Evolutionary conservation across 164 flowering plant genomes (phyloP), one percentile per base, ranked within the genome.

Genomic region (Nelumbo lutea): DNA sequence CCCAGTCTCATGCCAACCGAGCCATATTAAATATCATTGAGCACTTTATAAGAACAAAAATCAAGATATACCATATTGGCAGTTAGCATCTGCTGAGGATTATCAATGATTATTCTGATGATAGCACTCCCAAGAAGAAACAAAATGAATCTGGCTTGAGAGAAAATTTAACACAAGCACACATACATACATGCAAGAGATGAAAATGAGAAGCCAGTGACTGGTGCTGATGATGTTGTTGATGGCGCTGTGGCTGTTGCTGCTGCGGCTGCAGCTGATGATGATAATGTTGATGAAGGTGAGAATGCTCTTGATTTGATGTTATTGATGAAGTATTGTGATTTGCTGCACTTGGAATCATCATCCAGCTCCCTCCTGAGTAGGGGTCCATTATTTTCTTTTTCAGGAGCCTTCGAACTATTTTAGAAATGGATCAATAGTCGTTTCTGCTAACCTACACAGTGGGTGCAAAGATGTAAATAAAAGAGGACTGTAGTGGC

Each of bases 161-260:
- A 27, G 27, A 27, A 27, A 27, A 27, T 6, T 42, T 7, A 40
- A 69, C 0, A 55, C 50, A 41, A 6, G 42, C 8, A 15, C 15
- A 41, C 14, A 47, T 43, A 65, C 67, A 10, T 77, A 93, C 93
- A 71, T 83, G 90, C 66, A 84, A 69, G 64, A 93, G 85, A 67
- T 93, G 96, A 77, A 90, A 91, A 82, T 90, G 97, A 57, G 97
- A 93, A 65, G 98, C 96, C 9, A 93, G 79, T 4, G 97, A 89
- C 73, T 84, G 94, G 67, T 87, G 94, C 0, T 79, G 88, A 9
- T 82, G 85, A 55, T 75, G 81, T 68, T 80, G 90, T 48, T 72
- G 78, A 41, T 66, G 81, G 6, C 61, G 80, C 9, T 71, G 79
- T 27, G 27, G 80, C 9, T 61, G 78, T 7, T 57, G 75, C 14